Percentiles rank a stretch among this genome's conserved stretches.
Conservation (phyloP, 495 filamentous ascomycete genomes). For the Talaromyces borbonicus region DNA sequence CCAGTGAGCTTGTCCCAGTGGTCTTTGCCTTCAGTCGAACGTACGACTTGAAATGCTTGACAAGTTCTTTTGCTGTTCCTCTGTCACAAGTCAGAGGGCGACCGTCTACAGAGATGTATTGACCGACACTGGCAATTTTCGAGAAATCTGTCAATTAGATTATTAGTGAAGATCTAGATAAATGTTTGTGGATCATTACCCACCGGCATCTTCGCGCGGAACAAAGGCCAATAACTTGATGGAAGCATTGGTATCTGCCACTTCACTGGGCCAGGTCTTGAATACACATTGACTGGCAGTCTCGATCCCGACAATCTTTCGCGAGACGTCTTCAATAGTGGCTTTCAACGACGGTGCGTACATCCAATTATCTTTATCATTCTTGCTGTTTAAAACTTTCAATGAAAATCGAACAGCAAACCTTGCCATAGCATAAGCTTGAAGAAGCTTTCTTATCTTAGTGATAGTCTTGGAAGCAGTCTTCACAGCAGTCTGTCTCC, state of each 20-base stretch:
- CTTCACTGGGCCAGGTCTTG: conserved; percentile 17
- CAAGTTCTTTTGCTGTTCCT: conserved; percentile 58
- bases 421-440: conserved; percentile 67
- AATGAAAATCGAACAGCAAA: conserved; percentile 54
- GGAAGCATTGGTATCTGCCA: conserved; percentile 9
- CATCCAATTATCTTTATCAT: conserved; percentile 53
- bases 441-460: conserved; percentile 57
- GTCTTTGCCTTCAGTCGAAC: conserved; percentile 30
- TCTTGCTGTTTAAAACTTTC: conserved; percentile 54
- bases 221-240: conserved; percentile 47
- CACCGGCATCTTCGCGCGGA: conserved; percentile 40
- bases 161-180: background rate
- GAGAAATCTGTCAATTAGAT: conserved; percentile 31
- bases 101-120: conserved; percentile 68
- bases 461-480: conserved; percentile 48
- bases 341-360: conserved; percentile 55
- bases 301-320: conserved; percentile 61
- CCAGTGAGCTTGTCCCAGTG: conserved; percentile 17
- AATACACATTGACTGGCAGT: conserved; percentile 45
- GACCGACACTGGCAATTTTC: conserved; percentile 47
- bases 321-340: conserved; percentile 52
- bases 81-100: conserved; percentile 57
- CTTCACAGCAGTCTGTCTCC: conserved; percentile 56
- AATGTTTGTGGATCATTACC: background rate
- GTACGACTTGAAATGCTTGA: conserved; percentile 48